These are phyloP conservation scores for Sporothrix variecibatus DNA, from an alignment of 2,329 filamentous ascomycete species.

Conservation along the genomic window DNA sequence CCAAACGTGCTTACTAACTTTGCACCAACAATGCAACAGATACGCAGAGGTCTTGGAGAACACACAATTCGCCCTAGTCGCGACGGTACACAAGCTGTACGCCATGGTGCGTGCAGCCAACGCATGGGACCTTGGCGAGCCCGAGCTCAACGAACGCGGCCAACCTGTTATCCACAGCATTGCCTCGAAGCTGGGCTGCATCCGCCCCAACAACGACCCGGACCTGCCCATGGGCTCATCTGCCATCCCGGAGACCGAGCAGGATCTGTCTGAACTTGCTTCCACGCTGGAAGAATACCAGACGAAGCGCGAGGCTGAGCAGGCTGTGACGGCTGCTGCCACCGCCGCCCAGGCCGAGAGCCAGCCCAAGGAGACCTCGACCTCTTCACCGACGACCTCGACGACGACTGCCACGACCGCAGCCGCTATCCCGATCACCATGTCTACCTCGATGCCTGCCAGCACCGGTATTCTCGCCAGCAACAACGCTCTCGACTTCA, in stretches of 20 bases:
- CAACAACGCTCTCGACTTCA: conserved; percentile 33
- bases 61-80: conserved; percentile 64
- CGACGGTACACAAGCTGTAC: conserved; percentile 66
- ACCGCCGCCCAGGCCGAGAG: conserved; percentile 15
- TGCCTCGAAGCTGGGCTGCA: conserved; percentile 64
- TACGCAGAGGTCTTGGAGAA: conserved; percentile 67
- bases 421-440: neutral
- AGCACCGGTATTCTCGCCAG: conserved; percentile 30
- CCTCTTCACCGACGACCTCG: conserved; percentile 28
- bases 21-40: conserved; percentile 42
- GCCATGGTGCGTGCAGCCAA: conserved; percentile 62
- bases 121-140: conserved; percentile 63
- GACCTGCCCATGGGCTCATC: conserved; percentile 56
- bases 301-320: conserved; percentile 42
- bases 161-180: conserved; percentile 67
- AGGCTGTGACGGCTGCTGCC: conserved; percentile 30
- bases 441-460: conserved; percentile 24
- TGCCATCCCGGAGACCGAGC: conserved; percentile 63
- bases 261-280: conserved; percentile 58
- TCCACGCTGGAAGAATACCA: conserved; percentile 55
- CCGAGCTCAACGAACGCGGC: conserved; percentile 63
- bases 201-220: conserved; percentile 62
- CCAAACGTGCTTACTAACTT: conserved; percentile 13
- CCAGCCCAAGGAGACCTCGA: conserved; percentile 4
- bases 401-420: neutral